These are phyloP conservation scores for Daldinia concentrica DNA, from an alignment of 495 filamentous ascomycete species.

Conservation along the genomic window DNA sequence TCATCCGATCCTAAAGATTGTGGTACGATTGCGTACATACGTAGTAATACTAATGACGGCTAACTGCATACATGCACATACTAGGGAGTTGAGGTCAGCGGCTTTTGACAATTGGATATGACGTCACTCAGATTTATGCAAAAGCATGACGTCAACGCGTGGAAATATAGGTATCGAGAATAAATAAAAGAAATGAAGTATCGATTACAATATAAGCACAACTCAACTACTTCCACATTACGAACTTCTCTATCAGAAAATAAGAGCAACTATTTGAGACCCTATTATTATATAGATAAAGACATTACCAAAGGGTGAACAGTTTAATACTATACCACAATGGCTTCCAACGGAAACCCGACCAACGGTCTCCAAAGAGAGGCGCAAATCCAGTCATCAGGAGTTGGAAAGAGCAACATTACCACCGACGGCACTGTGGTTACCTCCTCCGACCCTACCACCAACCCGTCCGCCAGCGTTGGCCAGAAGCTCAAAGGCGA, in stretches of 20 bases:
- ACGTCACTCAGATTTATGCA: not conserved
- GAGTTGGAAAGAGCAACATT: constrained; percentile 18
- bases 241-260: not conserved
- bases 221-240: not conserved
- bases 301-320: not conserved
- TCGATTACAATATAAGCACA: not conserved
- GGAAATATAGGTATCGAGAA: not conserved
- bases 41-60: too few relatives aligned
- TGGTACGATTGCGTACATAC: too few relatives aligned
- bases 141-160: not conserved
- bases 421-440: constrained; percentile 29
- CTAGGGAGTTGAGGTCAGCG: not conserved
- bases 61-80: too few relatives aligned
- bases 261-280: not conserved
- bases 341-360: constrained; percentile 36
- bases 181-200: not conserved
- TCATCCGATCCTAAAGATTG: too few relatives aligned
- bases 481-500: constrained; percentile 43
- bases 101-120: not conserved
- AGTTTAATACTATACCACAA: constrained; percentile 7
- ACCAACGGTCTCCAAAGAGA: constrained; percentile 21
- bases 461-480: constrained; percentile 23
- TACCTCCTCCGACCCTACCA: constrained; percentile 36
- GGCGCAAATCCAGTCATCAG: constrained; percentile 20
- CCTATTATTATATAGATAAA: not conserved